Evolutionary conservation across 2,329 filamentous ascomycete genomes (phyloP), one percentile per base, ranked within the genome.

Genomic region (Clarireedia homoeocarpa): DNA sequence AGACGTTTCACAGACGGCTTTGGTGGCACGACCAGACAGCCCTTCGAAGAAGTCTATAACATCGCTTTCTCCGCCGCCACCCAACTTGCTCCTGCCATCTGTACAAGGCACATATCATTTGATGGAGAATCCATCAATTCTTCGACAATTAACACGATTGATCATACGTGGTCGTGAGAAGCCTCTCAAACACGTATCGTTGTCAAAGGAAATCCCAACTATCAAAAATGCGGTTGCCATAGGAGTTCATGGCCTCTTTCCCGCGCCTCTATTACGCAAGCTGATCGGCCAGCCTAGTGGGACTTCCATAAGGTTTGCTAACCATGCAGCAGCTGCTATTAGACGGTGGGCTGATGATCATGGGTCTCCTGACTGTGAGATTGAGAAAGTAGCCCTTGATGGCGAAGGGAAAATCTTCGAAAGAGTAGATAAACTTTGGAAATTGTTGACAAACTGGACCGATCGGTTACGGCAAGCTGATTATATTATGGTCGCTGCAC

Each of bases 281-380:
- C 88, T 99, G 63, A 85, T 97, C 15, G 94, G 94, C 0, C 92
- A 96, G 65, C 94, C 94, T 0, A 99, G 91, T 0, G 94, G 94
- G 5, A 99, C 94, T 0, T 97, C 92, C 0, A 84, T 97, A 56
- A 86, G 91, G 42, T 99, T 99, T 68, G 90, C 91, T 9, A 92
- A 88, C 61, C 86, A 92, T 66, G 88, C 88, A 17, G 91, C 91
- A 5, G 84, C 88, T 40, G 86, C 89, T 1, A 92, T 99, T 64
- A 82, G 86, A 57, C 80, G 85, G 58, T 99, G 91, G 89, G 83
- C 89, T 0, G 83, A 89, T 53, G 76, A 76, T 12, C 82, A 89
- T 61, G 86, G 88, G 0, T 90, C 85, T 58, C 74, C 78, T 2
- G 87, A 91, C 60, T 84, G 81, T 59, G 87, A 95, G 63, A 89